These are phyloP conservation scores for Dichotomocladium elegans DNA, from an alignment of 371 early-diverging fungal species.

Conservation along the genomic window DNA sequence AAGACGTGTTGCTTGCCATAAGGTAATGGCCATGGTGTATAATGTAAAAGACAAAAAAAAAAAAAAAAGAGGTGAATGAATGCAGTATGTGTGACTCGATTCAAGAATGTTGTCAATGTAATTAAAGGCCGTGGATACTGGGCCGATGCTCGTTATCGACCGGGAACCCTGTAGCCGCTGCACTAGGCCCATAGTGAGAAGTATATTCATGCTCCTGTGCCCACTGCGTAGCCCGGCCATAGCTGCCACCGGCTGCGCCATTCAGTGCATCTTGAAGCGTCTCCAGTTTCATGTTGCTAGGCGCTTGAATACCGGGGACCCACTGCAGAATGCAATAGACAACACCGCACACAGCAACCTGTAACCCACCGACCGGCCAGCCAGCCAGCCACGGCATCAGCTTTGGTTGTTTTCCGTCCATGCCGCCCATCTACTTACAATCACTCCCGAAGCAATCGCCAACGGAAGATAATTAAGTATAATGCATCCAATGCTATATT, in stretches of 20 bases:
- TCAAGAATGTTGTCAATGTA: no score
- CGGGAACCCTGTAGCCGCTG: conserved; percentile 68
- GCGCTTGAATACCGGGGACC: conserved; percentile 16
- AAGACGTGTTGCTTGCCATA: conserved; percentile 2
- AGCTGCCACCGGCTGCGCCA: background rate
- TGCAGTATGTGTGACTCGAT: background rate
- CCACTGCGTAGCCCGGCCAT: conserved; percentile 10
- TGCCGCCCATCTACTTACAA: conserved; percentile 8
- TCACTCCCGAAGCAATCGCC: conserved; percentile 18
- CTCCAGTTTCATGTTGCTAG: conserved; percentile 16
- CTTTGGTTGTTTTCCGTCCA: background rate
- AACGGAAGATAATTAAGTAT: conserved; percentile 14
- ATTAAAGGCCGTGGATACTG: no score
- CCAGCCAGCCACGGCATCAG: no score
- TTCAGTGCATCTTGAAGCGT: conserved; percentile 13
- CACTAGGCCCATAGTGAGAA: conserved; percentile 79
- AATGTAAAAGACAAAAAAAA: background rate
- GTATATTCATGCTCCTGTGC: conserved; percentile 75
- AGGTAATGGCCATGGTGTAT: background rate
- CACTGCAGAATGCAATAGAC: conserved; percentile 19
- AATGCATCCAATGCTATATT: conserved; percentile 18
- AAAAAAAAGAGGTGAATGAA: background rate
- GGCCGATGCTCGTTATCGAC: no score
- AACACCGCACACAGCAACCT: conserved; percentile 21
- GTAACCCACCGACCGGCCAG: background rate